Conservation (phyloP, 805 yeast genomes). For the Barnettozyma sp. region DNA sequence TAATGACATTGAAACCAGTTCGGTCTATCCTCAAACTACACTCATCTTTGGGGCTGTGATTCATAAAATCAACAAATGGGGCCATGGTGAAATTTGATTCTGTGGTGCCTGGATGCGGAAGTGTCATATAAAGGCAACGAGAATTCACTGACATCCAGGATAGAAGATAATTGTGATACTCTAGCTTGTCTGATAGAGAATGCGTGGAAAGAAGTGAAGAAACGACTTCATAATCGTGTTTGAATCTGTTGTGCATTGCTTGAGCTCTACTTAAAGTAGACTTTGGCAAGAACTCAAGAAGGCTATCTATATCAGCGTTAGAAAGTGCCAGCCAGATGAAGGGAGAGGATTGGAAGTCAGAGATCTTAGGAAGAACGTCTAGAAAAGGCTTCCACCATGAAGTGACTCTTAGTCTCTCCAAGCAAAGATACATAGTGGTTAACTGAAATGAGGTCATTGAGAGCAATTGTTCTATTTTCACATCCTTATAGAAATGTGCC, state of each 20-base stretch:
- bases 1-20: slow-evolving; percentile 48
- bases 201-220: slow-evolving; percentile 14
- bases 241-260: slow-evolving; percentile 37
- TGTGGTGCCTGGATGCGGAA: slow-evolving; percentile 44
- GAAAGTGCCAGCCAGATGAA: slow-evolving; percentile 46
- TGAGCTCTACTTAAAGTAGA: slow-evolving; percentile 34
- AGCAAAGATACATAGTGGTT: slow-evolving; percentile 40
- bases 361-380: slow-evolving; percentile 49
- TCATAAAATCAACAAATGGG: slow-evolving; percentile 83
- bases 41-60: slow-evolving; percentile 52
- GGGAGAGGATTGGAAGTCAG: slow-evolving; percentile 54
- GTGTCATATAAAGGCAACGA: slow-evolving; percentile 76
- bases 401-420: slow-evolving; percentile 35
- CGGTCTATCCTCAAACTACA: slow-evolving; percentile 42
- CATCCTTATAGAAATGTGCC: slow-evolving; percentile 11
- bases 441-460: slow-evolving; percentile 54
- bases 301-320: slow-evolving; percentile 22
- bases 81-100: slow-evolving; percentile 82
- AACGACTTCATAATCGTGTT: slow-evolving; percentile 28
- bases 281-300: slow-evolving; percentile 38
- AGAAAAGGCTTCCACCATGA: slow-evolving; percentile 70
- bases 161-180: slow-evolving; percentile 39
- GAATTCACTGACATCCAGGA: slow-evolving; percentile 88
- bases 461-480: slow-evolving; percentile 29
- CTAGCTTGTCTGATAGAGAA: neutral